phyloP scores from a whole-genome alignment of 2,329 filamentous ascomycete species.

The Pseudogymnoascus verrucosus region DNA sequence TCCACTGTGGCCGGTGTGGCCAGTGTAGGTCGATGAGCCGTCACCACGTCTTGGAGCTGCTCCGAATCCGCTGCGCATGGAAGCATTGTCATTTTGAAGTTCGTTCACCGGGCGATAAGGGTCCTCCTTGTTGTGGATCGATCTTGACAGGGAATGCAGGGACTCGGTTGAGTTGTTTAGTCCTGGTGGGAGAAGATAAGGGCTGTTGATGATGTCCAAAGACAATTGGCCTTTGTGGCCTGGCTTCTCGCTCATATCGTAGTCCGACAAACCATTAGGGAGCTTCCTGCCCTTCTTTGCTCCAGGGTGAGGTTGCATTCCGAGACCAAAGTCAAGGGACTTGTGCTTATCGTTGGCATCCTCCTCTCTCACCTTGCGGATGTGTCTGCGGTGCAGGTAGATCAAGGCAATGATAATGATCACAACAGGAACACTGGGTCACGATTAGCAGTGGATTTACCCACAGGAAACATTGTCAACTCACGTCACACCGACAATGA shows the following conservation, averaged over 20 bases:
- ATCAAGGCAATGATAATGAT: conserved; percentile 59
- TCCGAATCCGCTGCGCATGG: conserved; percentile 44
- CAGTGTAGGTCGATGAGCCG: conserved; percentile 37
- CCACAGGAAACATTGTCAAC: background rate
- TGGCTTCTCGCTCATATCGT: conserved; percentile 30
- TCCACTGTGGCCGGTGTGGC: conserved; percentile 14
- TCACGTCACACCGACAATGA: conserved; percentile 3
- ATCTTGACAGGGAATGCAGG: conserved; percentile 73
- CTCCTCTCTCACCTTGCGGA: conserved; percentile 63
- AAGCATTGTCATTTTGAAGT: conserved; percentile 47
- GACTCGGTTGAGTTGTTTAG: conserved; percentile 76
- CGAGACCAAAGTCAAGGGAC: conserved; percentile 87
- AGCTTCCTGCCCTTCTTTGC: conserved; percentile 31
- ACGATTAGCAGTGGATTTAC: background rate
- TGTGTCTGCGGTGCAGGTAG: conserved; percentile 71
- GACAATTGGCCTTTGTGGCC: conserved; percentile 46
- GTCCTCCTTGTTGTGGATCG: conserved; percentile 67
- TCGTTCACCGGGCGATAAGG: conserved; percentile 63
- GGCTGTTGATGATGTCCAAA: conserved; percentile 63
- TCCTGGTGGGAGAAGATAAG: conserved; percentile 86
- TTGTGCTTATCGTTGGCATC: conserved; percentile 82
- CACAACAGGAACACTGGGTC: conserved; percentile 63
- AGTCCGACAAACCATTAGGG: conserved; percentile 1
- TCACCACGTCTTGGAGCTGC: conserved; percentile 29
- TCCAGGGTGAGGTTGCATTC: conserved; percentile 33